phyloP scores from a whole-genome alignment of 2,329 filamentous ascomycete species.

The Trichoderma sp. region DNA sequence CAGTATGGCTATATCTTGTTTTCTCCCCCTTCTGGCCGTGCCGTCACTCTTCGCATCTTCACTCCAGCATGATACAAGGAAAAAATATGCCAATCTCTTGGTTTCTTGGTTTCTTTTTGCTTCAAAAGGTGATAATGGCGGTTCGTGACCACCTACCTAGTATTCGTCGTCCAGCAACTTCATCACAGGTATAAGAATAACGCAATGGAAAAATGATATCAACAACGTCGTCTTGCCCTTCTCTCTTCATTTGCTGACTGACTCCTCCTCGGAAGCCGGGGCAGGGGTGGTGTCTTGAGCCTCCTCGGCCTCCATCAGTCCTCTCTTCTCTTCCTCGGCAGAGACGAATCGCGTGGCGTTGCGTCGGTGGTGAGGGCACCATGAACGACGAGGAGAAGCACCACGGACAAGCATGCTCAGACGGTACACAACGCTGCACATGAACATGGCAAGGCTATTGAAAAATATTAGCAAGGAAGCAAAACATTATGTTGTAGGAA shows the following conservation, averaged over 20 bases:
- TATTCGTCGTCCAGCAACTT: background rate
- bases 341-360: background rate
- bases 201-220: conserved; percentile 11
- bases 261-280: conserved; percentile 29
- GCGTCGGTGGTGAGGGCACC: conserved; percentile 19
- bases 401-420: conserved; percentile 51
- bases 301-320: conserved; percentile 43
- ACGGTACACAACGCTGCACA: conserved; percentile 61
- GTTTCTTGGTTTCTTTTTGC: background rate
- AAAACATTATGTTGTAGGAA: background rate
- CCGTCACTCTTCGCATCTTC: background rate
- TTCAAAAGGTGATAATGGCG: background rate
- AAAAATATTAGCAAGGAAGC: conserved; percentile 29
- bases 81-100: background rate
- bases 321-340: conserved; percentile 48
- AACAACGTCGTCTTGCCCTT: background rate
- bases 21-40: background rate
- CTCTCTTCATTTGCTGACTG: conserved; percentile 18
- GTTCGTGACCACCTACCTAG: background rate
- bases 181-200: conserved; percentile 9
- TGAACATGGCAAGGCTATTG: conserved; percentile 59
- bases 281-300: conserved; percentile 29
- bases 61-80: background rate
- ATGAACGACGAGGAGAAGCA: conserved; percentile 19
- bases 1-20: background rate